phyloP scores from a whole-genome alignment of 768 basidiomycete genomes.

The Pisolithus albus region DNA sequence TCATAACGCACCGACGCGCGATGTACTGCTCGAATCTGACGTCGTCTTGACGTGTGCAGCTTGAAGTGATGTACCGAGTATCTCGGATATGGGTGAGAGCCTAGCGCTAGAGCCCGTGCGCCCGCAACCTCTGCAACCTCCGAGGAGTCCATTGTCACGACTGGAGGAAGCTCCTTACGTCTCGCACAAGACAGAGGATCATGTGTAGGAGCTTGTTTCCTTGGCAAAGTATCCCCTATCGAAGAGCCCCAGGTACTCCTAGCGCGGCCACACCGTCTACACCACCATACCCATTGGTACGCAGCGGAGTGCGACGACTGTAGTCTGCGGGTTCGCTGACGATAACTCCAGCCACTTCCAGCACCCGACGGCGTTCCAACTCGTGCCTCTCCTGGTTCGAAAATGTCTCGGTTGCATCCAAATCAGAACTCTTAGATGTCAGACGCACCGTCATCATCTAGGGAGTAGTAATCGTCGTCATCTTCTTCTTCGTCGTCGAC shows the following conservation, averaged over 20 bases:
- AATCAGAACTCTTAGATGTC: too few species aligned
- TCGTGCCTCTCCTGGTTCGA: conserved; percentile 59
- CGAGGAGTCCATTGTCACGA: conserved; percentile 32
- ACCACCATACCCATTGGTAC: not conserved
- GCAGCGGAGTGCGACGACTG: not conserved
- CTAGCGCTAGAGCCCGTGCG: not conserved
- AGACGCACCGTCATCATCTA: too few species aligned
- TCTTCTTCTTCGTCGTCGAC: too few species aligned
- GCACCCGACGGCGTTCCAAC: conserved; percentile 71
- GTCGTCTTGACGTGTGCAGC: conserved; percentile 3
- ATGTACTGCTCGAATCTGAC: conserved; percentile 11
- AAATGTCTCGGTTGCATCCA: too few species aligned
- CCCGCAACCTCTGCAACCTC: not conserved
- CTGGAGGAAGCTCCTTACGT: conserved; percentile 49
- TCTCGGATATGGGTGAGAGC: not conserved
- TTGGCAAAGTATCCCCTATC: conserved; percentile 49
- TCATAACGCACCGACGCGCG: conserved; percentile 68
- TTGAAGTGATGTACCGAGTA: not conserved
- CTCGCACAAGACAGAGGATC: not conserved
- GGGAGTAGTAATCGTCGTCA: too few species aligned
- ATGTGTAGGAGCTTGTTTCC: conserved; percentile 12
- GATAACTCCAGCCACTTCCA: conserved; percentile 85
- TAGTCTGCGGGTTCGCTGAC: conserved; percentile 30
- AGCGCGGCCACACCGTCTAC: not conserved
- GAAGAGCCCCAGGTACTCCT: too few species aligned